Base-by-base conservation (phyloP, 768 basidiomycete species). In the Cystobasidium ongulense region DNA sequence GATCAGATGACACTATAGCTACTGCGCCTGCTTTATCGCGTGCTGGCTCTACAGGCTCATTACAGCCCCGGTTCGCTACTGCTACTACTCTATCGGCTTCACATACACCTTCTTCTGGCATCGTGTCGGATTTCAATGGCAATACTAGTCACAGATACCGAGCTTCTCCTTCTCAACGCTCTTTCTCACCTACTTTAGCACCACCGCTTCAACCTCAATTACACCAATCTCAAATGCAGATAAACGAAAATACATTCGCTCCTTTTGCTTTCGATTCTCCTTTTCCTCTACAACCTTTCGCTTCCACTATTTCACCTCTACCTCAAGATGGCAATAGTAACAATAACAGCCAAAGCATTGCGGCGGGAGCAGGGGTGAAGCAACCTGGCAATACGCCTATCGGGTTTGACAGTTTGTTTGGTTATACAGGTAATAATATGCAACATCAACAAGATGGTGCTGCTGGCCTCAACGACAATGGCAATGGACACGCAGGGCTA, bases 401-500 rank as follows among this genome's bases (percentile, higher is more conserved):
- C 11, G 65, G 31, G 10, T 67, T 67, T 29, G 65, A 67, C 33
- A 46, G 39, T 21, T 50, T 67, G 27, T 67, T 67, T 53, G 50
- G 27, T n/a, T 43, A 38, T 27, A 64, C 63, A 10, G 25, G 15
- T 29, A 67, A 67, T 41, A 67, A 52, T 35, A 52, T 53, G 1
- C 63, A 4, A 25, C 63, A 38, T 3, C 63, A 43, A 13, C 57
- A 29, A 13, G 53, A 7, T 18, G 15, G 15, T 8, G 8, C 15
- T n/a, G 18, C 46, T 31, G 27, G 57, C 17, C 57, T 59, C 29
- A 21, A 31, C 29, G 33, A 10, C 21, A 15, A 15, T 15, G 17
- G 29, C 21, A 35, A 21, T 31, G 21, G 11, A 8, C 4, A 11
- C 3, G 3, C 4, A 8, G 46, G 46, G 3, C 46, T 4, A 50